These are phyloP conservation scores for Teratosphaeria viscida DNA, from an alignment of 2,329 filamentous ascomycete species.

Conservation along the genomic window DNA sequence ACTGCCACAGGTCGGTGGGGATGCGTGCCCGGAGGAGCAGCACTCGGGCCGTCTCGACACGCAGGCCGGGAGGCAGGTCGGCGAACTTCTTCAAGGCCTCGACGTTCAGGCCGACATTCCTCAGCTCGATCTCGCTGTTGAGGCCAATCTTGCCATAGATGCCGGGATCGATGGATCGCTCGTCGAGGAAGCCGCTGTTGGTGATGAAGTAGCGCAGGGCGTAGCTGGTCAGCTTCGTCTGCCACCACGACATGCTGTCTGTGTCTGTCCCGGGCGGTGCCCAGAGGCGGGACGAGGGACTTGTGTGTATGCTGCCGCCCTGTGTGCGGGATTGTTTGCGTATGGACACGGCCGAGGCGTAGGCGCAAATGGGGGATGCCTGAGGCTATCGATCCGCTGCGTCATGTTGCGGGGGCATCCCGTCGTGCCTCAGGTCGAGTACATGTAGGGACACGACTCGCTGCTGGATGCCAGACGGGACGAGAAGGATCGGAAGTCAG, in stretches of 20 bases:
- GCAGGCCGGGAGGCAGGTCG: slow-evolving; percentile 61
- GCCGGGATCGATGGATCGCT: slow-evolving; percentile 73
- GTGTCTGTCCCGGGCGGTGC: too few relatives aligned
- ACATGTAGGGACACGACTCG: not conserved
- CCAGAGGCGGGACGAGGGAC: too few relatives aligned
- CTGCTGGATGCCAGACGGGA: not conserved
- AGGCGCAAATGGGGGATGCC: not conserved
- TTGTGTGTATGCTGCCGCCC: not conserved
- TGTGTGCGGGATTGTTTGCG: not conserved
- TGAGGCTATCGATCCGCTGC: not conserved
- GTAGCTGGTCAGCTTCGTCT: slow-evolving; percentile 64
- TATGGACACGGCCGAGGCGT: not conserved
- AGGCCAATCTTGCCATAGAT: slow-evolving; percentile 75
- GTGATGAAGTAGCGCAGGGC: slow-evolving; percentile 54
- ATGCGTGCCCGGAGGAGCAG: slow-evolving; percentile 69
- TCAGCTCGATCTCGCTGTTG: slow-evolving; percentile 73
- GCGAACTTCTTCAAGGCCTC: slow-evolving; percentile 33
- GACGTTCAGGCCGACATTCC: slow-evolving; percentile 71
- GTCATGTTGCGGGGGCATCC: not conserved
- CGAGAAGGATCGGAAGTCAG: not conserved
- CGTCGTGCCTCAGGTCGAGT: too few relatives aligned
- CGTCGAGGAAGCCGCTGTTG: slow-evolving; percentile 76
- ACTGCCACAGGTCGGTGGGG: slow-evolving; percentile 74
- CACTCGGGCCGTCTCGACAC: slow-evolving; percentile 64
- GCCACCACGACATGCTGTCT: slow-evolving; percentile 44